Evolutionary conservation across 495 filamentous ascomycete genomes (phyloP), one percentile per base, ranked within the genome.

Genomic region (Neurospora discreta): DNA sequence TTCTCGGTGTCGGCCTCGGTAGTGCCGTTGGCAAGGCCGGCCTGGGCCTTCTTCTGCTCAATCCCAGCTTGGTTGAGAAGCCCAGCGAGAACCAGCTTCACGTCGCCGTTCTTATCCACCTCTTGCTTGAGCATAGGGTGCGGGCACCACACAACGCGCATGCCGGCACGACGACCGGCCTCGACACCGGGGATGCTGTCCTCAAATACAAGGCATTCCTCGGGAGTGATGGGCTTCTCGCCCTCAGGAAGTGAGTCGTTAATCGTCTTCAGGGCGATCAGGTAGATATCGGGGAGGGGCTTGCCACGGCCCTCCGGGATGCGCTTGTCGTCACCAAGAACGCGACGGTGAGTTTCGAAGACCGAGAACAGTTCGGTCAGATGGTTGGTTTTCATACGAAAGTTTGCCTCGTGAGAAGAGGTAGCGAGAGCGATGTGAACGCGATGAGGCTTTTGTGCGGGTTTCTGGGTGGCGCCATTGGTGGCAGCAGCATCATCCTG

Each of bases 191-290:
- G 92, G 4, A 98, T 94, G 33, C 89, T 90, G 79, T 99, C 95
- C 80, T 99, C 95, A 77, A 99, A 98, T 0, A 99, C 95, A 10
- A 99, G 84, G 80, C 95, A 98, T 79, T 99, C 95, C 75, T 90
- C 90, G 0, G 94, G 92, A 68, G 75, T 84, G 52, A 99, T 90
- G 73, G 90, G 89, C 40, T 81, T 79, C 77, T 94, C 89, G 0
- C 89, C 89, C 52, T 85, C 81, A 1, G 87, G 79, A 15, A 95
- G 77, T 9, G 86, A 88, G 3, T 84, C 84, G 80, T 99, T 99
- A 76, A 99, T 90, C 1, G 89, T 92, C 81, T 92, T 84, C 68
- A 99, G 82, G 0, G 96, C 96, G 1, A 98, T 80, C 16, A 96
- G 82, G 78, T 95, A 99, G 76, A 99, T 99, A 80, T 99, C 96